These are phyloP conservation scores for Cokeromyces recurvatus DNA, from an alignment of 371 early-diverging fungal species.

Conservation along the genomic window DNA sequence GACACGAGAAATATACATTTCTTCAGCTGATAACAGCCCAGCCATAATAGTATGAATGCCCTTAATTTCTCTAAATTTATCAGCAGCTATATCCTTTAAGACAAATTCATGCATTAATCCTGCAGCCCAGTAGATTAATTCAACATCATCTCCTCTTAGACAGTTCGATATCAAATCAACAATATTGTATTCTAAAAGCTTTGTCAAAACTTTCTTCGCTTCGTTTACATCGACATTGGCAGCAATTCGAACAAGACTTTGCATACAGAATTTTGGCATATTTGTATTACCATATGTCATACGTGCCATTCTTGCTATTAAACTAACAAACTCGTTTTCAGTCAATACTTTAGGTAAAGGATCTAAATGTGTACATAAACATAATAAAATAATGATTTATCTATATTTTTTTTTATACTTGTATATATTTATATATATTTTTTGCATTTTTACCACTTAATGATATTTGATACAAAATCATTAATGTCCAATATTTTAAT, in stretches of 20 bases:
- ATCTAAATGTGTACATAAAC: slow-evolving; percentile 36
- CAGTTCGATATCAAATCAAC: slow-evolving; percentile 65
- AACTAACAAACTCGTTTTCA: slow-evolving; percentile 50
- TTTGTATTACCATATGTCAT: slow-evolving; percentile 76
- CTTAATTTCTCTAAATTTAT: slow-evolving; percentile 54
- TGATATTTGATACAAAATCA: slow-evolving; percentile 72
- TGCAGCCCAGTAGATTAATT: slow-evolving; percentile 79
- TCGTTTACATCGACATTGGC: slow-evolving; percentile 52
- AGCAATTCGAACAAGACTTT: slow-evolving; percentile 74
- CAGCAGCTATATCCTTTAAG: slow-evolving; percentile 60
- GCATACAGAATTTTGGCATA: slow-evolving; percentile 81
- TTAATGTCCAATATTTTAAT: slow-evolving; percentile 75
- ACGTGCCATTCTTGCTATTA: slow-evolving; percentile 66
- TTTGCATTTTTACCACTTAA: slow-evolving; percentile 60
- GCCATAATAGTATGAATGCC: slow-evolving; percentile 60
- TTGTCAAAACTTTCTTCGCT: slow-evolving; percentile 40
- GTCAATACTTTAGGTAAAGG: slow-evolving; percentile 59
- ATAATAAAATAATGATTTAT: too few species aligned
- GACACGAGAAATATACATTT: slow-evolving; percentile 67
- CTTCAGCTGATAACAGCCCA: slow-evolving; percentile 53
- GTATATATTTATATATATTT: too few species aligned
- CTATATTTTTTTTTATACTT: too few species aligned
- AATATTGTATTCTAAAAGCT: slow-evolving; percentile 62
- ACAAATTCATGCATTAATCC: slow-evolving; percentile 81
- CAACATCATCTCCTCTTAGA: slow-evolving; percentile 72